Conservation (phyloP, 345 rosid genomes). For the Aquilaria yunnanensis region DNA sequence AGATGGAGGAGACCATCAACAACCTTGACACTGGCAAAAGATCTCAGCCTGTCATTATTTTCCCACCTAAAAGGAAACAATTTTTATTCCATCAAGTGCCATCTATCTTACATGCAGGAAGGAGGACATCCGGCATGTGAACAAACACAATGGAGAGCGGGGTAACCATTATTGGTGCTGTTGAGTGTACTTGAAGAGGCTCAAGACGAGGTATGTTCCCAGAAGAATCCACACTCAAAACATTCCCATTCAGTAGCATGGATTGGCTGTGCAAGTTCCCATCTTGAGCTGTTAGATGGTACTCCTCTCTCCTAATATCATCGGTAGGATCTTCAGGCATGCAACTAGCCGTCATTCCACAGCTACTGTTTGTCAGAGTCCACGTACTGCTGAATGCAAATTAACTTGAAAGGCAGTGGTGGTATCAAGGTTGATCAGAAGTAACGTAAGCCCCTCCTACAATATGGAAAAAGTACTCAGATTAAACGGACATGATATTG, state of each 20-base stretch:
- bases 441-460: conserved; percentile 71
- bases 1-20: too few species aligned
- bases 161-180: conserved; percentile 42
- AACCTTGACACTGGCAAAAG: too few species aligned
- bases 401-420: conserved; percentile 40
- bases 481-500: background rate
- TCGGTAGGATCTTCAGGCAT: conserved; percentile 17
- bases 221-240: conserved; percentile 40
- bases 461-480: conserved; percentile 11
- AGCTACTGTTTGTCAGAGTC: conserved; percentile 18
- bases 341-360: conserved; percentile 7
- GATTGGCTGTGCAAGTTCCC: conserved; percentile 77
- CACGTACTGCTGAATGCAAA: conserved; percentile 31
- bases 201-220: conserved; percentile 66
- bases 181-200: conserved; percentile 44
- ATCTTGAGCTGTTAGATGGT: conserved; percentile 71
- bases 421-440: conserved; percentile 69
- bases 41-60: too few species aligned
- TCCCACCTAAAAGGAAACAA: conserved; percentile 5
- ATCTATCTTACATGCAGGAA: conserved; percentile 51
- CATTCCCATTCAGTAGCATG: conserved; percentile 73
- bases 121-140: conserved; percentile 43
- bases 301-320: conserved; percentile 60
- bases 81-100: conserved; percentile 20
- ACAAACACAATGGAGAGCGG: conserved; percentile 70